A percentile compares a stretch with the other conserved stretches of the same genome.
Evolutionary conservation across 2,329 filamentous ascomycete genomes (phyloP).

Genomic region (Beauveria rudraprayagi): DNA sequence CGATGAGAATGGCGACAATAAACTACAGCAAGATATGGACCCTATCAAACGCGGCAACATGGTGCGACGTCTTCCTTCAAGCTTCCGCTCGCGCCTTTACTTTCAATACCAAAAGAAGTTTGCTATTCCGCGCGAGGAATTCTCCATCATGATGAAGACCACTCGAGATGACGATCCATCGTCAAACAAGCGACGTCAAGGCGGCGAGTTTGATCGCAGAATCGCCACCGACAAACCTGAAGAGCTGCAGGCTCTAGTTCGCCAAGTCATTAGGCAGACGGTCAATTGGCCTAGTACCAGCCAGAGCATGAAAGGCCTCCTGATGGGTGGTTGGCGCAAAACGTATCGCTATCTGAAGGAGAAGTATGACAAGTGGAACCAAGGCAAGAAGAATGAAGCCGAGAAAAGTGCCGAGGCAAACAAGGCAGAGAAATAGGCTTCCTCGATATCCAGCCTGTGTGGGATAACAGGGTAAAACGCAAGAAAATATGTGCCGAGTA

Average conservation of each 20-base stretch:
- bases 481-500: background rate
- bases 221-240: constrained; percentile 64
- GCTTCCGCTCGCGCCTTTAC: constrained; percentile 84
- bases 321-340: constrained; percentile 67
- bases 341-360: constrained; percentile 72
- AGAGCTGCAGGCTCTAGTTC: constrained; percentile 63
- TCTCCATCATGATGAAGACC: constrained; percentile 75
- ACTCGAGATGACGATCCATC: constrained; percentile 61
- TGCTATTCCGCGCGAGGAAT: constrained; percentile 74
- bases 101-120: constrained; percentile 93
- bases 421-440: background rate
- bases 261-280: constrained; percentile 73
- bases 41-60: constrained; percentile 87
- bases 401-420: constrained; percentile 12
- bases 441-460: background rate
- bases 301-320: constrained; percentile 74
- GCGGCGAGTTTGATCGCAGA: constrained; percentile 76
- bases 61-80: constrained; percentile 80
- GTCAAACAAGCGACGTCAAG: constrained; percentile 64
- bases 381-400: constrained; percentile 29
- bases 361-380: constrained; percentile 62
- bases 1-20: constrained; percentile 49
- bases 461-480: background rate
- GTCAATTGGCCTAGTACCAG: constrained; percentile 87
- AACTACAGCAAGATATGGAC: constrained; percentile 84